phyloP scores from a whole-genome alignment of 495 filamentous ascomycete genomes.

The Xylaria flabelliformis region DNA sequence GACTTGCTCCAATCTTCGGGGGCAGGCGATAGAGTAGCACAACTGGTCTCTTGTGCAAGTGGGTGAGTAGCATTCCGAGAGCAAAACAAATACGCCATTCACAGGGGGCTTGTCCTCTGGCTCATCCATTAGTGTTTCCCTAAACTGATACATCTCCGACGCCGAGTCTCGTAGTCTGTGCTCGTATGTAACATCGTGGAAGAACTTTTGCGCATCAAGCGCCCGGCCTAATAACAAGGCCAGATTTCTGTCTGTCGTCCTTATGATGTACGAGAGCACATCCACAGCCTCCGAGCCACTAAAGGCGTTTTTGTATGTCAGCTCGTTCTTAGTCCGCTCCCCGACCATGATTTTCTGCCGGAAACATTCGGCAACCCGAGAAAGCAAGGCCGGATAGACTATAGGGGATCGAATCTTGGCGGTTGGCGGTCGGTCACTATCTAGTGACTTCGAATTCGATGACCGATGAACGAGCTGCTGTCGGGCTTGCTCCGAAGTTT shows the following conservation, averaged over 20 bases:
- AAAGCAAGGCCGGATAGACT: constrained; percentile 92
- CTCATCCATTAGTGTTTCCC: constrained; percentile 90
- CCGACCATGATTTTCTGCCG: constrained; percentile 79
- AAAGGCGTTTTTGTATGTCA: constrained; percentile 97
- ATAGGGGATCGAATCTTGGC: constrained; percentile 69
- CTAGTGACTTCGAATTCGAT: constrained; percentile 54
- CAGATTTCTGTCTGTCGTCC: constrained; percentile 94
- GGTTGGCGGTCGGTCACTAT: constrained; percentile 56
- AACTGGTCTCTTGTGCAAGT: constrained; percentile 94
- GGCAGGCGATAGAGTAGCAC: constrained; percentile 98
- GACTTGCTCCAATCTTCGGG: constrained; percentile 92
- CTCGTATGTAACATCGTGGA: constrained; percentile 98
- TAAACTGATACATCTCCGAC: constrained; percentile 94
- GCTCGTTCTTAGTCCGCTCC: constrained; percentile 93
- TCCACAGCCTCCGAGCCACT: constrained; percentile 95
- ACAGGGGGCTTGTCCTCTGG: constrained; percentile 74
- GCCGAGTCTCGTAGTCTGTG: constrained; percentile 91
- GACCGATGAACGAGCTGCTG: constrained; percentile 52
- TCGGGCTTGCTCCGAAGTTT: constrained; percentile 44
- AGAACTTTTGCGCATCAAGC: constrained; percentile 98
- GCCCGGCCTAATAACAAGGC: constrained; percentile 92
- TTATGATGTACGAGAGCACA: constrained; percentile 90
- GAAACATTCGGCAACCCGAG: constrained; percentile 88
- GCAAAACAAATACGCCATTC: constrained; percentile 94
- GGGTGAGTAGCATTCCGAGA: constrained; percentile 97